Evolutionary conservation across 148 eudicot species (phyloP), one percentile per base, ranked within the genome.

Genomic region (Spergularia bocconei): DNA sequence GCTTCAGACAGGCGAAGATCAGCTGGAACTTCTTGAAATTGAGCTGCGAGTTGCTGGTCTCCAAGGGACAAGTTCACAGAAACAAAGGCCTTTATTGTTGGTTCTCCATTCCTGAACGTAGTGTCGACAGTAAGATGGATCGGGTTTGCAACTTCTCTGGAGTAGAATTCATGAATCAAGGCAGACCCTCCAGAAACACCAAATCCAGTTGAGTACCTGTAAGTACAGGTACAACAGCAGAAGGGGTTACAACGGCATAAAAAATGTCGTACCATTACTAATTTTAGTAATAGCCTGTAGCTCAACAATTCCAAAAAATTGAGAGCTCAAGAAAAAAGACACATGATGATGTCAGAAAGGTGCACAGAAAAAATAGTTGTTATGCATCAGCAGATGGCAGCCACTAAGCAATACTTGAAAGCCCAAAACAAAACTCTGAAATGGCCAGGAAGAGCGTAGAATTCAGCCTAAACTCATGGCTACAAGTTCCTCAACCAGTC

Each of bases 191-290:
- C 96, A 1, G 96, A 84, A 62, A 89, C 93, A 68, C 93, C 97
- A 81, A 86, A 93, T 2, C 98, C 98, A 64, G 98, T 95, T 69
- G 98, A 95, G 79, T 91, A 93, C 98, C 98, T 93, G 87, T 50
- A 71, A 69, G 19, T 6, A 69, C 19, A 68, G 7, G 6, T 44
- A 44, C 2, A 72, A 58, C 20, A 67, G 25, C 36, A n/a, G 12
- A 2, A 50, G 53, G 36, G 41, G 25, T 52, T 11, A 61, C 57
- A 48, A n/a, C 59, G 4, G 54, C 29, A 16, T 16, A 25, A 23
- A 33, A 29, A 44, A 44, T 38, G 50, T 14, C 20, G 4, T 44
- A 6, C 21, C 8, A 19, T 25, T 16, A 21, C 15, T 23, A 23
- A 61, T 11, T 61, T 61, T 23, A 61, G 64, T 61, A 8, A 6